These are phyloP conservation scores for Tolypocladium tropicale DNA, from an alignment of 2,329 filamentous ascomycete species.

Conservation along the genomic window DNA sequence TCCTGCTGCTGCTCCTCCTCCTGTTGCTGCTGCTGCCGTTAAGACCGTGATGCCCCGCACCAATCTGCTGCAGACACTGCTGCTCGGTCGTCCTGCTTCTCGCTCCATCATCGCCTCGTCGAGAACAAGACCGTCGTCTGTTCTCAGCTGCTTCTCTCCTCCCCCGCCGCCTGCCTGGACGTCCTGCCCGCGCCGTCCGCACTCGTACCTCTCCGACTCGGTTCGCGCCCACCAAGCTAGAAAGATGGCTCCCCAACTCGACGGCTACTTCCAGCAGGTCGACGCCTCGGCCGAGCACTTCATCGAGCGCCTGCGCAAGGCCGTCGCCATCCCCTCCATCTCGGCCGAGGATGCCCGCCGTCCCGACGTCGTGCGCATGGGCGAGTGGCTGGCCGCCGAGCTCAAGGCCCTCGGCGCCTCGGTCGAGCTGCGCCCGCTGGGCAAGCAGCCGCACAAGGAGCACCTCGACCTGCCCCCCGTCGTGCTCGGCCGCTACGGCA, in stretches of 20 bases:
- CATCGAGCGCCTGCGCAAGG: constrained; percentile 81
- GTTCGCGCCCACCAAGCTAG: constrained; percentile 49
- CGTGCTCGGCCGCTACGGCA: constrained; percentile 84
- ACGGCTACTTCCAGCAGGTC: constrained; percentile 88
- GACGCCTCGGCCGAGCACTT: constrained; percentile 70
- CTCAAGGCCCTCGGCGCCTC: constrained; percentile 75
- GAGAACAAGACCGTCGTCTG: constrained; percentile 13
- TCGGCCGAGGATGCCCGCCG: constrained; percentile 84
- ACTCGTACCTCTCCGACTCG: constrained; percentile 39
- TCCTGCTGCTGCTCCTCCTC: not conserved
- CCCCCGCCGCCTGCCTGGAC: constrained; percentile 3
- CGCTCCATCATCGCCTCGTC: constrained; percentile 1
- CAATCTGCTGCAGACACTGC: constrained; percentile 21
- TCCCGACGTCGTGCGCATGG: constrained; percentile 93
- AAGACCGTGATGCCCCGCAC: constrained; percentile 33
- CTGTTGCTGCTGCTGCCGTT: not conserved
- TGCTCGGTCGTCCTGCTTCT: constrained; percentile 12
- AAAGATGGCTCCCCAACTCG: constrained; percentile 84
- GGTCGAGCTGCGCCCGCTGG: constrained; percentile 77
- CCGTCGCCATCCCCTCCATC: constrained; percentile 92
- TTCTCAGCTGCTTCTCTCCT: constrained; percentile 9
- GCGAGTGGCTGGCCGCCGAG: constrained; percentile 76
- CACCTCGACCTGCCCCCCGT: constrained; percentile 87
- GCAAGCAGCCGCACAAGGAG: constrained; percentile 86
- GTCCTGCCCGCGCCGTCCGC: constrained; percentile 16